Percentiles rank a stretch among this genome's conserved stretches.
phyloP scores from a whole-genome alignment of 371 early-diverging fungal genomes.

The Mycotypha africana region DNA sequence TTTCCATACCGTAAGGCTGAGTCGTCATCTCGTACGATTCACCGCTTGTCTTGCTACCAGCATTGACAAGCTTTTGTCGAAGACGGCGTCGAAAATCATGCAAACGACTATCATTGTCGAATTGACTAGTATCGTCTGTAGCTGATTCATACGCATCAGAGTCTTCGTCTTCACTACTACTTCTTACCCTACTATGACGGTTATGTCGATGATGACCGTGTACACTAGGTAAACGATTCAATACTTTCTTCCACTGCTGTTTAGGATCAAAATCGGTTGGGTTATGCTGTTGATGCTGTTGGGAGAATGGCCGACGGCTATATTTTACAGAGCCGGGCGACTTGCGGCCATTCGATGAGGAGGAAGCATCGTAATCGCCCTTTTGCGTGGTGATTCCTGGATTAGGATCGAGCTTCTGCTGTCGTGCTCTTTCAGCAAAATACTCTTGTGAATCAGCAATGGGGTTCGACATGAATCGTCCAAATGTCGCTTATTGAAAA shows the following conservation, averaged over 20 bases:
- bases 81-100: too few species aligned
- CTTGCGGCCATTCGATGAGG: too few species aligned
- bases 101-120: too few species aligned
- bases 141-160: background rate
- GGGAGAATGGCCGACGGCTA: too few species aligned
- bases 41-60: too few species aligned
- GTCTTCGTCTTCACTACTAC: background rate
- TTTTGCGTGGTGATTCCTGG: too few species aligned
- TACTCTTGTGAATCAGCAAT: conserved; percentile 34
- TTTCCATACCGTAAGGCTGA: background rate
- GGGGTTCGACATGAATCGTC: conserved; percentile 25
- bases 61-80: too few species aligned
- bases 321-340: too few species aligned
- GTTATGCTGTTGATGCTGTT: too few species aligned
- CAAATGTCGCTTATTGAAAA: background rate
- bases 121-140: too few species aligned
- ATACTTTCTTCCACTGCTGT: conserved; percentile 26
- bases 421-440: conserved; percentile 21
- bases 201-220: background rate
- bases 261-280: conserved; percentile 22
- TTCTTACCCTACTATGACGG: background rate
- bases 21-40: background rate
- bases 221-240: conserved; percentile 13
- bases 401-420: too few species aligned
- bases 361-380: too few species aligned